These are phyloP conservation scores for Carex littledalei DNA, from an alignment of 176 grass and related monocot genomes.

Conservation along the genomic window DNA sequence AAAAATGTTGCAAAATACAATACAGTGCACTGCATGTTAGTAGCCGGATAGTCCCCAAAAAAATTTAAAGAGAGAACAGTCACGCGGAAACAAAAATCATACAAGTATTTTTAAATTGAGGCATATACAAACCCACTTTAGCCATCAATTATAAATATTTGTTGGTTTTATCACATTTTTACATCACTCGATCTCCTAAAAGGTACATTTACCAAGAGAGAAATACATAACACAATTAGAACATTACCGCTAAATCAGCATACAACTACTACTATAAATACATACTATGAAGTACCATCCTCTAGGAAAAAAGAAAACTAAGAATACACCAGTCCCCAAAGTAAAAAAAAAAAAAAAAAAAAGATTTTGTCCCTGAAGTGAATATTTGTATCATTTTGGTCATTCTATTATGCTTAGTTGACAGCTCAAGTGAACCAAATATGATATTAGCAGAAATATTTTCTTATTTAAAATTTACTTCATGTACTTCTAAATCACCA, in stretches of 20 bases:
- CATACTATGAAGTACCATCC: not conserved
- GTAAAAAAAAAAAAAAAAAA: too few species aligned
- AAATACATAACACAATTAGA: not conserved
- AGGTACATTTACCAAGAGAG: not conserved
- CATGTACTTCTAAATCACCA: not conserved
- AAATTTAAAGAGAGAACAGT: not conserved
- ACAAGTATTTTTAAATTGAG: not conserved
- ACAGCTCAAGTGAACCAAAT: not conserved
- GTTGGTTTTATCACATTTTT: conserved; percentile 2
- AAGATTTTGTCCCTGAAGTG: not conserved
- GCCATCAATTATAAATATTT: not conserved
- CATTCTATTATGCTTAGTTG: not conserved
- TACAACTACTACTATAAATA: not conserved
- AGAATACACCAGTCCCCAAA: not conserved
- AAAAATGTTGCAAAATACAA: not conserved
- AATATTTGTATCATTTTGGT: conserved; percentile 9
- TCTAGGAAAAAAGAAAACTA: not conserved
- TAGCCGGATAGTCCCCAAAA: not conserved
- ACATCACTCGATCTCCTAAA: not conserved
- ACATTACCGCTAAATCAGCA: not conserved
- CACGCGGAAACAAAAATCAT: not conserved
- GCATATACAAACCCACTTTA: not conserved
- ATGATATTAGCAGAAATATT: not conserved
- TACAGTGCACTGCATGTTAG: not conserved
- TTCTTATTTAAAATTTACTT: not conserved